A percentile compares a stretch with the other conserved stretches of the same genome.
Evolutionary conservation across 2,329 filamentous ascomycete species (phyloP).

Genomic region (Fusarium veterinarium): DNA sequence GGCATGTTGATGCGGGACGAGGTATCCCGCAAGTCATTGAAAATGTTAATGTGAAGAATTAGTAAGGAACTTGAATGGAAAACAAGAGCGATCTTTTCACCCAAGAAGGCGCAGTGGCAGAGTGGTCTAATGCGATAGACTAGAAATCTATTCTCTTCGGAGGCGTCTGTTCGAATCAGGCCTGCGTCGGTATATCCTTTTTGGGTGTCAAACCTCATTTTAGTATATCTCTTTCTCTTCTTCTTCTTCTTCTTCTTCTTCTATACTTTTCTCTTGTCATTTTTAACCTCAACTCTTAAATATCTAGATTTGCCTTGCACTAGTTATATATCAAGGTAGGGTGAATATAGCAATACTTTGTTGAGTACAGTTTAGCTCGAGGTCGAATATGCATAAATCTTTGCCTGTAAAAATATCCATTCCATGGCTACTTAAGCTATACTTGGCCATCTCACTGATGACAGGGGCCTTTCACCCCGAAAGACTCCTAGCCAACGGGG

Average conservation of each 20-base stretch:
- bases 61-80: accelerated
- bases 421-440: neutral
- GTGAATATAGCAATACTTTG: neutral
- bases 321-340: no score
- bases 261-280: neutral
- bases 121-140: conserved; percentile 38
- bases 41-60: neutral
- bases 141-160: conserved; percentile 37
- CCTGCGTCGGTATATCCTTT: conserved; percentile 27
- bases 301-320: no score
- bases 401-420: neutral
- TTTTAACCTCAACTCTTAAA: neutral
- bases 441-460: neutral
- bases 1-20: neutral
- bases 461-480: neutral
- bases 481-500: conserved; percentile 2
- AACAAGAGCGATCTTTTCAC: accelerated
- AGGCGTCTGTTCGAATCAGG: conserved; percentile 37
- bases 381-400: neutral
- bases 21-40: neutral
- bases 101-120: conserved; percentile 29
- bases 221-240: no score
- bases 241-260: no score
- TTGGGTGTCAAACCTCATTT: neutral
- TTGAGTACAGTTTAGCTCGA: neutral